Base-by-base conservation (phyloP, 2,329 filamentous ascomycete species). In the Thelonectria rubi region DNA sequence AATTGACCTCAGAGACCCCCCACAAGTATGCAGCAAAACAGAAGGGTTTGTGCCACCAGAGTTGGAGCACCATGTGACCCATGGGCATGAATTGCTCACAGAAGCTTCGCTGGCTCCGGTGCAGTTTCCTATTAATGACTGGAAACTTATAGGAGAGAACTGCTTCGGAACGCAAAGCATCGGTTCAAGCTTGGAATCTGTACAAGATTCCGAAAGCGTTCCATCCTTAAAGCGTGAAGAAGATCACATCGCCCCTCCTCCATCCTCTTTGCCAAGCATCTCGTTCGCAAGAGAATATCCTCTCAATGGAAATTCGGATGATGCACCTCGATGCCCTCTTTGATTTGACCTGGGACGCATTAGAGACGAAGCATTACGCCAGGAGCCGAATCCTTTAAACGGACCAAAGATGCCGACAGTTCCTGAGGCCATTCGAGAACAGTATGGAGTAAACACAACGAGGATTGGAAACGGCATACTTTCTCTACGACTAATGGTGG, bases 1-100 rank as follows among this genome's bases (percentile, higher is more conserved):
- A 21, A 37, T 60, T 10, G 48, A 18, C 30, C 47, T 55, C 20
- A 50, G 34, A 42, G 39, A 47, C 9, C 37, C 47, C 24, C 10
- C 14, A 14, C 46, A 46, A 30, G 21, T 8, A 34, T 26, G 6
- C 18, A 15, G 5, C 8, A 3, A 7, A 5, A 30, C 30, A 11
- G 47, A n/a, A 9, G 1, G 24, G 8, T 9, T 10, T 10, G 15
- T 15, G 17, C 7, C 6, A 11, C 18, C 26, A 20, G 11, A 32
- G 9, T n/a, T n/a, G 8, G 26, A 7, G 12, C 21, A 20, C 5
- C 11, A 10, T 18, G 11, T 8, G 10, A 6, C 32, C 11, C 7
- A 2, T 10, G n/a, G 9, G 4, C n/a, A 15, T 15, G 34, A 14
- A 15, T 3, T 37, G 12, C n/a, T 20, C 39, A 42, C 4, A 9